Conservation (phyloP, 2,329 filamentous ascomycete genomes). For the Fusarium sp. region DNA sequence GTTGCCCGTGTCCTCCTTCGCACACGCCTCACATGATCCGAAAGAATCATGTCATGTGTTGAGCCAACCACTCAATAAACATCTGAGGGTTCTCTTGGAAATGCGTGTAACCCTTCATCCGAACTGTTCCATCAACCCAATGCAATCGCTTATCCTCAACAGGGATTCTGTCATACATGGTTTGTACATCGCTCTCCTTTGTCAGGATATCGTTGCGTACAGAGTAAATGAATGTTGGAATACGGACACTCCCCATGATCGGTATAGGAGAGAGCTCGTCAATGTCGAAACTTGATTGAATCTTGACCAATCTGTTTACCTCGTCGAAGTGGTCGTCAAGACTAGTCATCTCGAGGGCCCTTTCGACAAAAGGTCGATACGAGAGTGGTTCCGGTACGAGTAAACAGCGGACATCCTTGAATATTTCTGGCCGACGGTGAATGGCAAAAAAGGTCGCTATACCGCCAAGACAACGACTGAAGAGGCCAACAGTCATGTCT, state of each 20-base stretch:
- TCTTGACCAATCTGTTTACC: background rate
- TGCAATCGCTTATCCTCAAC: background rate
- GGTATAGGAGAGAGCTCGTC: background rate
- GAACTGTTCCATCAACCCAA: background rate
- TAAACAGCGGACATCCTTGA: background rate
- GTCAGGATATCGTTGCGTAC: background rate
- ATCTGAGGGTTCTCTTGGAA: background rate
- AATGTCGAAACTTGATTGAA: background rate
- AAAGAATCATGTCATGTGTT: background rate
- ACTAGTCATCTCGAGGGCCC: background rate
- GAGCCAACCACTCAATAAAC: background rate
- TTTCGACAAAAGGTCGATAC: background rate
- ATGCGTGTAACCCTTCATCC: background rate
- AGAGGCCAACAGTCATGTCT: background rate
- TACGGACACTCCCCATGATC: background rate
- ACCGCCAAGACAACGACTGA: background rate
- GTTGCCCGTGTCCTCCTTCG: background rate
- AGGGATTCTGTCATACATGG: background rate
- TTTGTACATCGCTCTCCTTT: background rate
- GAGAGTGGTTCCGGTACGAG: background rate
- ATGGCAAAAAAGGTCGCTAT: background rate
- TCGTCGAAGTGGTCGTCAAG: background rate
- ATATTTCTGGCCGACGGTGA: background rate
- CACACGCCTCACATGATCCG: background rate
- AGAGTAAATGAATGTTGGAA: background rate